Conservation (phyloP, 371 early-diverging fungal species). For the Fennellomyces sp. region DNA sequence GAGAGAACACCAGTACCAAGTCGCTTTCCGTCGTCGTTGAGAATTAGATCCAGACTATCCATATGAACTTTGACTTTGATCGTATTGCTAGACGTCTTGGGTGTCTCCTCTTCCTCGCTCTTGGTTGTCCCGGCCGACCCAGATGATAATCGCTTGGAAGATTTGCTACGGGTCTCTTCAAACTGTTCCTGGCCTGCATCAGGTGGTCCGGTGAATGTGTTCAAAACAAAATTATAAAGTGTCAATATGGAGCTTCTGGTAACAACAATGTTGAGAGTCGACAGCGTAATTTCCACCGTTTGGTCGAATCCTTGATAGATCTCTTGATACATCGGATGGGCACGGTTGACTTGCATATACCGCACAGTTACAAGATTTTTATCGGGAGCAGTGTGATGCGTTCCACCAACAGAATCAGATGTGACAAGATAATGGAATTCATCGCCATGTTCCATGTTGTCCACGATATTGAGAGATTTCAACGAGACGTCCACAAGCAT, state of each 20-base stretch:
- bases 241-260: conserved; percentile 74
- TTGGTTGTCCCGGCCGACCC: not conserved
- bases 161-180: not conserved
- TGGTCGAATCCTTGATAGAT: conserved; percentile 67
- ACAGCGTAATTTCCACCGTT: conserved; percentile 70
- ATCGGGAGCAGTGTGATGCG: not conserved
- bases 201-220: conserved; percentile 64
- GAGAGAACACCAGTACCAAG: conserved; percentile 69
- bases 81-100: conserved; percentile 15
- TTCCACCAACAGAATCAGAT: conserved; percentile 41
- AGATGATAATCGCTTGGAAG: not conserved
- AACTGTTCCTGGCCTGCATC: not conserved
- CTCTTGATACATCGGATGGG: conserved; percentile 61
- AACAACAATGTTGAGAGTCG: conserved; percentile 69
- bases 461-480: conserved; percentile 64
- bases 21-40: conserved; percentile 65
- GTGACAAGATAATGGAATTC: conserved; percentile 68
- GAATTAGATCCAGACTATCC: conserved; percentile 64
- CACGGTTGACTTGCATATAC: conserved; percentile 61
- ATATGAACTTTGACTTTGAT: conserved; percentile 70
- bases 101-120: not conserved
- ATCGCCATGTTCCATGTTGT: conserved; percentile 51
- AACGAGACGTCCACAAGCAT: conserved; percentile 65
- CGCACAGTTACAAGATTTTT: conserved; percentile 59
- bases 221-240: conserved; percentile 77